phyloP scores from a whole-genome alignment of 2,329 filamentous ascomycete species.

The Penicillium sp. region DNA sequence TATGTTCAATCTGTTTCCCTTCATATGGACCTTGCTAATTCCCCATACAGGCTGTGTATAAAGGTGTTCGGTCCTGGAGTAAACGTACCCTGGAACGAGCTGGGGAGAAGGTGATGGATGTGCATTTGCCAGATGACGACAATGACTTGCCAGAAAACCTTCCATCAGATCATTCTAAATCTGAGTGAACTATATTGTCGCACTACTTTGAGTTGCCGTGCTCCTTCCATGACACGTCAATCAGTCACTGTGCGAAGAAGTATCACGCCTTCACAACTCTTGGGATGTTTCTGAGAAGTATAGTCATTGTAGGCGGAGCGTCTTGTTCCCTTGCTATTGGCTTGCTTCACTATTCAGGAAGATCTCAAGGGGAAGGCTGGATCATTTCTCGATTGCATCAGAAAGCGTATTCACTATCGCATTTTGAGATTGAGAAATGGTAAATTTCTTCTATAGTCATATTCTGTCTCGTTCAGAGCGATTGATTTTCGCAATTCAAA shows the following conservation, averaged over 20 bases:
- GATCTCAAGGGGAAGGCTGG: constrained; percentile 28
- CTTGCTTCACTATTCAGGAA: constrained; percentile 23
- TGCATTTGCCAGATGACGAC: constrained; percentile 51
- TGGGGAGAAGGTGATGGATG: constrained; percentile 75
- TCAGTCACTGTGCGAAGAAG: constrained; percentile 95
- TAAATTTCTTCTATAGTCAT: constrained; percentile 17
- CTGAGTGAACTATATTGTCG: constrained; percentile 41
- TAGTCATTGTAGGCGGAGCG: constrained; percentile 20
- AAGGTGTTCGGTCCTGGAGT: constrained; percentile 68
- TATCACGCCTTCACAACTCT: constrained; percentile 38
- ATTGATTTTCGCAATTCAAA: no score
- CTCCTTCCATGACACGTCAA: constrained; percentile 75
- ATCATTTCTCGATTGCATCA: constrained; percentile 24
- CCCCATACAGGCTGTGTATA: constrained; percentile 64
- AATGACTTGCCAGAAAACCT: constrained; percentile 38
- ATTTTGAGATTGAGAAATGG: constrained; percentile 29
- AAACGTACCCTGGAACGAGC: constrained; percentile 67
- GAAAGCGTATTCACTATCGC: constrained; percentile 9
- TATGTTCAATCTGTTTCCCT: no score
- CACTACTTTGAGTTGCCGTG: constrained; percentile 98
- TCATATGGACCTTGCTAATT: not conserved
- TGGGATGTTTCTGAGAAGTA: constrained; percentile 23
- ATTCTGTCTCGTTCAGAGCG: not conserved
- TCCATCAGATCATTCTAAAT: constrained; percentile 20
- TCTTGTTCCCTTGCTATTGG: constrained; percentile 29